Evolutionary conservation across 2,329 filamentous ascomycete genomes (phyloP).

Genomic region (Microdochium nivale): DNA sequence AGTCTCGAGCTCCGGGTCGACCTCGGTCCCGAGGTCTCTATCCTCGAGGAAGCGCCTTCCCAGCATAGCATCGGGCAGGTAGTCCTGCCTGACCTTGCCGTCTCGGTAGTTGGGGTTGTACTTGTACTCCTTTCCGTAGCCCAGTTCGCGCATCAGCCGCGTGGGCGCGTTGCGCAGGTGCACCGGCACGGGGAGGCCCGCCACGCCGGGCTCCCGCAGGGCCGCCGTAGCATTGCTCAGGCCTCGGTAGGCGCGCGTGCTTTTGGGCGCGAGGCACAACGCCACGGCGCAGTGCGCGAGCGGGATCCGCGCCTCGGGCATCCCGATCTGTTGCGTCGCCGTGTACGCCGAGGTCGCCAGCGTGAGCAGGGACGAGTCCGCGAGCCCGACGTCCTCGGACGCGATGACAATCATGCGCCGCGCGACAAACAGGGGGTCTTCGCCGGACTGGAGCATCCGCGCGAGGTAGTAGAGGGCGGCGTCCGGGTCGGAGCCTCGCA

Average conservation of each 20-base stretch:
- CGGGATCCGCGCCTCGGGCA: constrained; percentile 91
- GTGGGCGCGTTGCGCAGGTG: constrained; percentile 92
- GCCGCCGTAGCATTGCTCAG: constrained; percentile 74
- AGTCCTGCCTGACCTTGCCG: constrained; percentile 78
- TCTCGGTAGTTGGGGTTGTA: constrained; percentile 88
- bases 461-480: constrained; percentile 91
- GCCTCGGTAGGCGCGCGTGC: constrained; percentile 75
- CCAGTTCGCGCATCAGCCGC: constrained; percentile 83
- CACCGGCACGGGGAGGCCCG: constrained; percentile 71
- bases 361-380: constrained; percentile 74
- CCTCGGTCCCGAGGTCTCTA: constrained; percentile 65
- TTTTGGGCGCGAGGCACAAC: constrained; percentile 73
- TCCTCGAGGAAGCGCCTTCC: constrained; percentile 73
- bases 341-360: constrained; percentile 81
- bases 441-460: constrained; percentile 90
- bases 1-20: constrained; percentile 61
- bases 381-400: constrained; percentile 86
- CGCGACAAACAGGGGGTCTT: constrained; percentile 88
- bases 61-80: constrained; percentile 69
- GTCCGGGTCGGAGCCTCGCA: constrained; percentile 79
- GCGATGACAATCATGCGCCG: constrained; percentile 91
- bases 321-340: constrained; percentile 85
- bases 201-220: constrained; percentile 74
- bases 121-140: constrained; percentile 87
- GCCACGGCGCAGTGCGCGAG: constrained; percentile 82